Percentiles rank a stretch among this genome's conserved stretches.
Conservation (phyloP, 2,329 filamentous ascomycete genomes). For the Colletotrichum sidae region DNA sequence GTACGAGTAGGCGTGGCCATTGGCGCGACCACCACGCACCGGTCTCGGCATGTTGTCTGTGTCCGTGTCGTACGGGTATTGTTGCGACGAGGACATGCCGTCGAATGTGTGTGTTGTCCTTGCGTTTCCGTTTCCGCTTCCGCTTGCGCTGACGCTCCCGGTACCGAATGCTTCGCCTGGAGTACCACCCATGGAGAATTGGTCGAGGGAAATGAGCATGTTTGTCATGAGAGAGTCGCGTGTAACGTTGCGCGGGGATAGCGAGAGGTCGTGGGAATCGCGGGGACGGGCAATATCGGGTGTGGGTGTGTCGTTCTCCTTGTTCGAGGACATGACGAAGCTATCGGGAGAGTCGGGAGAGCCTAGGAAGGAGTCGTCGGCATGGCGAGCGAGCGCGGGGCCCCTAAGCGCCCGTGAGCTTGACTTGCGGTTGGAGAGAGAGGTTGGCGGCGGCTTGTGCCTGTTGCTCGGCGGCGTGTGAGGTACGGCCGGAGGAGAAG, state of each 20-base stretch:
- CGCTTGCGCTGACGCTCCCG: neutral
- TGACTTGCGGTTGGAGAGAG: constrained; percentile 42
- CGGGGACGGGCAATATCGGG: constrained; percentile 48
- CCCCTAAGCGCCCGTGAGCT: constrained; percentile 48
- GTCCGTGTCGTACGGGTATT: constrained; percentile 36
- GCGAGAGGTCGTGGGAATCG: constrained; percentile 88
- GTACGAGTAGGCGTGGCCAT: constrained; percentile 60
- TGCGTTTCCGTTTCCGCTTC: constrained; percentile 19
- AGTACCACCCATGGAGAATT: constrained; percentile 69
- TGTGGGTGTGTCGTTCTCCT: constrained; percentile 46
- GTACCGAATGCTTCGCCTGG: too few relatives aligned
- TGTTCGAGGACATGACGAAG: constrained; percentile 45
- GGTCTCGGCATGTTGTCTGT: constrained; percentile 29
- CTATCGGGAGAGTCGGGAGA: constrained; percentile 52
- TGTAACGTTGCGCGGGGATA: constrained; percentile 80
- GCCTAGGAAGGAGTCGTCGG: constrained; percentile 52
- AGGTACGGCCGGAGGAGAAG: constrained; percentile 14
- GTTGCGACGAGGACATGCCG: constrained; percentile 22
- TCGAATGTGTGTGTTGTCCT: constrained; percentile 22
- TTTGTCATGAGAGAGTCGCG: constrained; percentile 95
- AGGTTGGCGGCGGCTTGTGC: constrained; percentile 24
- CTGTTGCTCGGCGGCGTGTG: constrained; percentile 34
- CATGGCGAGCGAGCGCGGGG: constrained; percentile 41
- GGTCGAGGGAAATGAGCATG: constrained; percentile 93
- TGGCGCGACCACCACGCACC: constrained; percentile 38